phyloP scores from a whole-genome alignment of 176 grass and related monocot genomes.

The Carex kokanica region DNA sequence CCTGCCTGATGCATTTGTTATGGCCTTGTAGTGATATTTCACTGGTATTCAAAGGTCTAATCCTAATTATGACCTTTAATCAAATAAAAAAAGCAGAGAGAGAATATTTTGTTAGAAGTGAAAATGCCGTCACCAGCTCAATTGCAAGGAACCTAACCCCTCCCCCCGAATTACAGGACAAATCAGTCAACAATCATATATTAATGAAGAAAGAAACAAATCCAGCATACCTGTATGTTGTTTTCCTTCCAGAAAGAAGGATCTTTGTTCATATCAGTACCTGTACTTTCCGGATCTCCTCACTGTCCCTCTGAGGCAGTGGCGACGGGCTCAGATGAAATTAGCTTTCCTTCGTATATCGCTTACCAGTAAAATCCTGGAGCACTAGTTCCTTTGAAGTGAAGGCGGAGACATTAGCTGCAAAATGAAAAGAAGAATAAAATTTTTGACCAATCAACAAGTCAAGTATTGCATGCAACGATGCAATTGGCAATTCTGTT shows the following conservation, averaged over 20 bases:
- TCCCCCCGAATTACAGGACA: not conserved
- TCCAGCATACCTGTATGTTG: constrained; percentile 65
- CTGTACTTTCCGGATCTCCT: not conserved
- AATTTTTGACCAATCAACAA: too few relatives aligned
- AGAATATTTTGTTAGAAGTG: not conserved
- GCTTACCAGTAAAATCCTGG: too few relatives aligned
- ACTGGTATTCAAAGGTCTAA: constrained; percentile 64
- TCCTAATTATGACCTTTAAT: constrained; percentile 70
- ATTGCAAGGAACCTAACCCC: not conserved
- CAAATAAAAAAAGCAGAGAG: not conserved
- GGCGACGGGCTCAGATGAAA: too few relatives aligned
- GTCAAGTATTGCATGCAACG: too few relatives aligned
- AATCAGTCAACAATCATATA: not conserved
- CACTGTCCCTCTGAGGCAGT: too few relatives aligned
- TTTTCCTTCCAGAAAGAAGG: constrained; percentile 98
- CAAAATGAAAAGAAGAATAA: too few relatives aligned
- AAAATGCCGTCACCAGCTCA: not conserved
- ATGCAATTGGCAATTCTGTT: too few relatives aligned
- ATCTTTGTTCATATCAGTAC: constrained; percentile 64
- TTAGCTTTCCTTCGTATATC: too few relatives aligned
- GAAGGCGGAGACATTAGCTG: too few relatives aligned
- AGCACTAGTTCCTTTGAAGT: too few relatives aligned
- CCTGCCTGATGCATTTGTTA: constrained; percentile 68
- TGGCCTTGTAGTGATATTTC: constrained; percentile 82
- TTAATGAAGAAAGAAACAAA: not conserved